Base-by-base conservation (phyloP, 192 early-diverging fungal genomes). In the Helicostylum pulchrum region DNA sequence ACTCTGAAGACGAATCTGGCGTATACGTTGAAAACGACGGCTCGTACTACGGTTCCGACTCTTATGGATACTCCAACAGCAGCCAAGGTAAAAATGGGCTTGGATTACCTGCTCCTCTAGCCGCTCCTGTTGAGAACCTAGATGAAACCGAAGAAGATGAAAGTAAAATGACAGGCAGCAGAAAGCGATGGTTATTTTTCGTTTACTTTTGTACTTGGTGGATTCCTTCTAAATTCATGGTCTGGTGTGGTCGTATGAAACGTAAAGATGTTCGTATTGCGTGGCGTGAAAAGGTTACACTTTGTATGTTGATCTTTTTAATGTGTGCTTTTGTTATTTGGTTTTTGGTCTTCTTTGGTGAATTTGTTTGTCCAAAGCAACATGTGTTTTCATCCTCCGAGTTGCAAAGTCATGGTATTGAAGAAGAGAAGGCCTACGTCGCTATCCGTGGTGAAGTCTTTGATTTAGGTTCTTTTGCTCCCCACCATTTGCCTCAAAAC, bases 221-320 rank as follows among this genome's bases (percentile, higher is more conserved):
- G 88, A 85, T 92, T 43, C 88, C 87, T 1, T 77, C 79, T 15
- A 81, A 73, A 34, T 84, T 77, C 49, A 70, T 92, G 30, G 50
- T 66, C 0, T 71, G 66, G 44, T 86, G 88, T 72, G 92, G 87
- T 56, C 75, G 79, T 58, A 91, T 96, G 91, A 92, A 90, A 76
- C 88, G 94, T 30, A 85, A 90, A 61, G 94, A 98, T 74, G 83
- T 98, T 48, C 91, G 85, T 47, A 92, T 95, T 90, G 95, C 95
- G 6, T 98, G 93, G 94, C 85, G 95, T 55, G 96, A 98, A 74
- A 98, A 98, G 77, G 81, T 90, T 1, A 78, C 88, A 3, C 79
- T 98, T 10, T 94, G 92, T 75, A 69, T 93, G 54, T 71, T 97
- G 58, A 94, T 98, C 55, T 80, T 90, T 56, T 69, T 94, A 23